Percentiles rank a stretch among this genome's conserved stretches.
Conservation (phyloP, 176 grass and related monocot species). For the Puccinellia tenuiflora region DNA sequence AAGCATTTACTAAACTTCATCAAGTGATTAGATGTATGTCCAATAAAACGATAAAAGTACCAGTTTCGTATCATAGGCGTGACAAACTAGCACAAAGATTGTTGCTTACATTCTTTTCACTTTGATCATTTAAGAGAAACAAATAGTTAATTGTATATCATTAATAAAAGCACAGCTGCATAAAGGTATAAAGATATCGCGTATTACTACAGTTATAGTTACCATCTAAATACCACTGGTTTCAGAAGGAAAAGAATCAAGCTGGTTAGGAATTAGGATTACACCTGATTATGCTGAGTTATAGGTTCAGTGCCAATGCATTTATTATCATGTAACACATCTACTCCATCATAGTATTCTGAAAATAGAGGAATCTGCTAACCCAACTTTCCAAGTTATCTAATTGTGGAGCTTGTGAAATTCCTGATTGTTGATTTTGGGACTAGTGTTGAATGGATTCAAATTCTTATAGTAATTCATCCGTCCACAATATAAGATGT, state of each 20-base stretch:
- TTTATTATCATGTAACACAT: neutral
- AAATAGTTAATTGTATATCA: neutral
- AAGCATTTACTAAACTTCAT: neutral
- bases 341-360: neutral
- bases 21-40: neutral
- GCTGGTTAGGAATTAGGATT: neutral
- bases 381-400: neutral
- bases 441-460: neutral
- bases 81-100: neutral
- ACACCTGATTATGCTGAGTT: neutral
- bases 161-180: neutral
- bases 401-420: neutral
- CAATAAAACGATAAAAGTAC: neutral
- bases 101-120: neutral
- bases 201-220: neutral
- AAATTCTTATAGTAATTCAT: neutral
- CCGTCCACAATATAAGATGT: too few species aligned
- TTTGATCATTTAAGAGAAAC: neutral
- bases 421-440: neutral
- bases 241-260: constrained; percentile 3
- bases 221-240: neutral
- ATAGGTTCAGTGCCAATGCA: neutral
- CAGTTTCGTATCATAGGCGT: neutral
- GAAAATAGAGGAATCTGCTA: neutral
- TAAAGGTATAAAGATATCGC: neutral